These are phyloP conservation scores for Ceratobasidium sp. DNA, from an alignment of 1,284 basidiomycete species.

Conservation along the genomic window DNA sequence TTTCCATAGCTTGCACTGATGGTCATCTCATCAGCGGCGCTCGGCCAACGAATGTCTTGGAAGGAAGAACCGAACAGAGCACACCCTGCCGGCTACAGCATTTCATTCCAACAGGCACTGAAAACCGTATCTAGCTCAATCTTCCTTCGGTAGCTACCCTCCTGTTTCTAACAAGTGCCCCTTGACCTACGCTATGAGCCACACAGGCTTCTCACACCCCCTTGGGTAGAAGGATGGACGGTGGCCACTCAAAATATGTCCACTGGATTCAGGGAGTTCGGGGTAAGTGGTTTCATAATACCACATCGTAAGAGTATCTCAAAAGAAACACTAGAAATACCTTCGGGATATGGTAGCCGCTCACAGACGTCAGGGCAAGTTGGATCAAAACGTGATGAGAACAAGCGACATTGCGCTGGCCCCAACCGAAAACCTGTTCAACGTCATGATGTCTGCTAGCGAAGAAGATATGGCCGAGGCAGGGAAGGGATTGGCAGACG, in stretches of 20 bases:
- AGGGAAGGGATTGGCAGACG: neutral
- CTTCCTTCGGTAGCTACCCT: neutral
- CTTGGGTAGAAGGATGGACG: neutral
- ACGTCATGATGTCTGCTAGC: conserved; percentile 28
- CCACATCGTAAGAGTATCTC: neutral
- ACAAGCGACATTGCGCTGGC: neutral
- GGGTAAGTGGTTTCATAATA: neutral
- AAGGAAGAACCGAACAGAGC: neutral
- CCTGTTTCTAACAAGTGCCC: neutral
- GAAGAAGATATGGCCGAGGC: conserved; percentile 14
- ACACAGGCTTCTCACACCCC: neutral
- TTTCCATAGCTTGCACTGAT: conserved; percentile 18
- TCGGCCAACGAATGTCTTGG: conserved; percentile 35
- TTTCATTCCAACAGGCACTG: conserved; percentile 21
- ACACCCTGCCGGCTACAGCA: neutral
- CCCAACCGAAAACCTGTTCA: conserved; percentile 33
- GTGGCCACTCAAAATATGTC: conserved; percentile 2
- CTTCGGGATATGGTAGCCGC: conserved; percentile 15
- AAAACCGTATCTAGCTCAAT: conserved; percentile 6
- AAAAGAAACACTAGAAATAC: neutral
- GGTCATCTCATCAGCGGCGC: conserved; percentile 26
- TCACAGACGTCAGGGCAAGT: neutral
- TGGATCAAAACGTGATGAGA: neutral
- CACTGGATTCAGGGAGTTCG: conserved; percentile 13
- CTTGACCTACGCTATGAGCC: neutral